Evolutionary conservation across 768 basidiomycete species (phyloP), one percentile per base, ranked within the genome.

Genomic region (Suillus discolor): DNA sequence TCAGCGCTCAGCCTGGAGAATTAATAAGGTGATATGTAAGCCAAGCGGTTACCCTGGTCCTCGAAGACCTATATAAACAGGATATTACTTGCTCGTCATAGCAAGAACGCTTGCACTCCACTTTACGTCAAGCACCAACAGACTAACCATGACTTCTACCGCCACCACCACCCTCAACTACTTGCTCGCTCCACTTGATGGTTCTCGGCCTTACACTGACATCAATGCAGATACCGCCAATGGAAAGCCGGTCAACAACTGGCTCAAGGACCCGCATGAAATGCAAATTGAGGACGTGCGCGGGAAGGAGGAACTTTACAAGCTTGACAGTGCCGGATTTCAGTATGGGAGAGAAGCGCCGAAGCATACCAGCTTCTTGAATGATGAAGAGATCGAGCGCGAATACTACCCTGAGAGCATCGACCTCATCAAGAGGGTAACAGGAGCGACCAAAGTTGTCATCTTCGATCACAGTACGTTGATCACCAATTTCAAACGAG

Each of bases 381-480:
- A 79, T 41, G 77, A 80, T 12, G 70, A 73, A 13, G 79, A 74
- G 63, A 78, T 83, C 55, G 66, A 77, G 61, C 59, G 62, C 36
- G 76, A 75, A 41, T 83, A 84, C 66, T 82, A 81, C 62, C 73
- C 75, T 0, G 82, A 84, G 70, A 77, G 75, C 55, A 54, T 68
- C n/a, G 77, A 77, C 62, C 69, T 82, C 28, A 67, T 82, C 41
- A 82, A 82, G 72, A 70, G 73, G 47, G 51, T 76, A 31, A 81
- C 80, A 1, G 79, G 78, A 13, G 83, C 80, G 20, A 77, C 67
- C 57, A 73, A 70, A 12, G 73, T 74, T 39, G 77, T 82, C 54
- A 69, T 82, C 39, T 83, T 83, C 65, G 83, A 82, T 62, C 80
- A 81, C 61, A 83, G 80, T 76, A 45, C 36, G 78, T 67, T 44